phyloP scores from a whole-genome alignment of 192 early-diverging fungal species.

The Gamsiella multidivaricata region DNA sequence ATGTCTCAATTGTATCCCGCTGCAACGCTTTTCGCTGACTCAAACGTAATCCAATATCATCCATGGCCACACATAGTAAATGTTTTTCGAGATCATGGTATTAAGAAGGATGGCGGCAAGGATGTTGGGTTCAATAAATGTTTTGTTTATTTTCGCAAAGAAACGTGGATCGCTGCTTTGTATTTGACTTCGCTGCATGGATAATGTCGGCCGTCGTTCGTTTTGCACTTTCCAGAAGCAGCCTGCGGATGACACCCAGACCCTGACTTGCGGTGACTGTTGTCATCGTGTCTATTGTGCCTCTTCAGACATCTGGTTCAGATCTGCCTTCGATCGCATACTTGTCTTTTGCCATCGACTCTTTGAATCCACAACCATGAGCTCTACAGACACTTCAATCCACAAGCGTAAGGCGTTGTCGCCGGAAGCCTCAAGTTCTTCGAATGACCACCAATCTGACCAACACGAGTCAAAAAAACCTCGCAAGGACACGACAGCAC shows the following conservation, averaged over 20 bases:
- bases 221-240: no score
- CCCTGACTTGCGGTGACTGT: no score
- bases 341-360: neutral
- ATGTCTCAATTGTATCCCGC: no score
- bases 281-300: no score
- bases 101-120: neutral
- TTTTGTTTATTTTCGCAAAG: neutral
- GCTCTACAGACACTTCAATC: slow-evolving; percentile 16
- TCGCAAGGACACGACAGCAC: slow-evolving; percentile 23
- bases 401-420: slow-evolving; percentile 47
- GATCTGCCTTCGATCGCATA: neutral
- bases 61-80: slow-evolving; percentile 60
- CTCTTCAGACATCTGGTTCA: no score
- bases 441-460: neutral
- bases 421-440: neutral
- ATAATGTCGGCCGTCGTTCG: no score
- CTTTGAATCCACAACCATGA: slow-evolving; percentile 14
- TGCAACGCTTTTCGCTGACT: no score
- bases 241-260: no score
- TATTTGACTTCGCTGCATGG: no score
- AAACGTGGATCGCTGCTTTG: no score
- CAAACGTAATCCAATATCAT: no score
- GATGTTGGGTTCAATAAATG: neutral
- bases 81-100: neutral
- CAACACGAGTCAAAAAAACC: slow-evolving; percentile 39